phyloP scores from a whole-genome alignment of 2,329 filamentous ascomycete genomes.

The Penicillium freii region DNA sequence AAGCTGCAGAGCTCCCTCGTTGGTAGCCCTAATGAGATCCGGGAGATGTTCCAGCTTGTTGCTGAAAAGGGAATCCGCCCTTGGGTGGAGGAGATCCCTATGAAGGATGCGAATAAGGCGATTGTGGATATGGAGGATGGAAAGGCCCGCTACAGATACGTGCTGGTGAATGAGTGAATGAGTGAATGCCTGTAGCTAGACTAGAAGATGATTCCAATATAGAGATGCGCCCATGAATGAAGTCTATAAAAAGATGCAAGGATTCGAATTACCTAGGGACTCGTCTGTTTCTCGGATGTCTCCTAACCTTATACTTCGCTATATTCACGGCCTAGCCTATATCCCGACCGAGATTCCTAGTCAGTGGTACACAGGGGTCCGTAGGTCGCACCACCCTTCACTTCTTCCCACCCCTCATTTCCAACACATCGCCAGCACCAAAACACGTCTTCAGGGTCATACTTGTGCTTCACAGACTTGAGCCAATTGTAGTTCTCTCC shows the following conservation, averaged over 20 bases:
- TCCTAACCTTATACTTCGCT: no score
- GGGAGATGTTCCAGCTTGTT: slow-evolving; percentile 46
- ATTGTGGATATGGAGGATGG: slow-evolving; percentile 47
- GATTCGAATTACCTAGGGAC: neutral
- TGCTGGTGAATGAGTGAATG: slow-evolving; percentile 47
- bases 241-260: neutral
- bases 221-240: neutral
- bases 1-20: slow-evolving; percentile 51
- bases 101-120: slow-evolving; percentile 46
- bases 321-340: no score
- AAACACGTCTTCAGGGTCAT: no score
- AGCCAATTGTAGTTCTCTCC: no score
- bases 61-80: slow-evolving; percentile 41
- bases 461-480: no score
- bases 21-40: slow-evolving; percentile 42
- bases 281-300: no score
- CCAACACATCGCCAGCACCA: no score
- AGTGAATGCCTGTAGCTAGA: slow-evolving; percentile 19
- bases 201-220: neutral
- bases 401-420: no score
- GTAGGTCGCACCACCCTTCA: no score
- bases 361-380: no score
- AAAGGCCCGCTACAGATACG: slow-evolving; percentile 48
- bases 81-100: slow-evolving; percentile 44
- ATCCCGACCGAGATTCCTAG: no score